A percentile compares a stretch with the other conserved stretches of the same genome.
These are phyloP conservation scores for Pleurotus pulmonarius DNA, from an alignment of 768 basidiomycete genomes.

Conservation along the genomic window DNA sequence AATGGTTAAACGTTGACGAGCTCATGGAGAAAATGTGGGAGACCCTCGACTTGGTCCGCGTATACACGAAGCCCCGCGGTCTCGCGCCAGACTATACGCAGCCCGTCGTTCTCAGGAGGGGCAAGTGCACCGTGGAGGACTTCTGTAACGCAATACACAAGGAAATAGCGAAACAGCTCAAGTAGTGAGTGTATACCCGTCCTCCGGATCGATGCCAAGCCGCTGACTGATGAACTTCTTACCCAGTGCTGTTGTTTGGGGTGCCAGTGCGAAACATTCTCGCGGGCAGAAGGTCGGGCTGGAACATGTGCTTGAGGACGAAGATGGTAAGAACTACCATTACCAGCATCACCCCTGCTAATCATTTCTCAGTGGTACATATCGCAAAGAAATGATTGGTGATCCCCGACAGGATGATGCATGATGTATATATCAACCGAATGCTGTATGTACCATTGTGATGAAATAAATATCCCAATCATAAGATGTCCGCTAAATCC, in stretches of 20 bases:
- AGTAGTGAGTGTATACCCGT: constrained; percentile 59
- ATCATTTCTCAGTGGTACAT: constrained; percentile 42
- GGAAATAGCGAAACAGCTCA: constrained; percentile 96
- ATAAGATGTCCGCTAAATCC: constrained; percentile 27
- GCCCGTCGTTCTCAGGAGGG: constrained; percentile 82
- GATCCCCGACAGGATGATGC: constrained; percentile 21
- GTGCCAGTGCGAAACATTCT: constrained; percentile 94
- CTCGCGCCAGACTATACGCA: constrained; percentile 84
- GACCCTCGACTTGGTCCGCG: constrained; percentile 86
- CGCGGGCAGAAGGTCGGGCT: constrained; percentile 94
- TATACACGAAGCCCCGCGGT: constrained; percentile 95
- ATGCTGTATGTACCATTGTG: neutral
- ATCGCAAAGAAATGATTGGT: constrained; percentile 49
- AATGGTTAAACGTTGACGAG: constrained; percentile 98
- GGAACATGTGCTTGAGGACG: constrained; percentile 83
- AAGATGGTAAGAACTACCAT: constrained; percentile 60
- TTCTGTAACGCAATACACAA: constrained; percentile 95
- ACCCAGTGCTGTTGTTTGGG: constrained; percentile 86
- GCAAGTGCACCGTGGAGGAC: constrained; percentile 72
- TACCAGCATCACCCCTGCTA: too few relatives aligned
- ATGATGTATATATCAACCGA: constrained; percentile 17
- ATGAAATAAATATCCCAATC: constrained; percentile 16
- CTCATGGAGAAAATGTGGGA: constrained; percentile 92
- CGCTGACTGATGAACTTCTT: constrained; percentile 6
- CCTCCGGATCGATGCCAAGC: neutral